Evolutionary conservation across 2,329 filamentous ascomycete species (phyloP), one percentile per base, ranked within the genome.

Genomic region (Aureobasidium sp.): DNA sequence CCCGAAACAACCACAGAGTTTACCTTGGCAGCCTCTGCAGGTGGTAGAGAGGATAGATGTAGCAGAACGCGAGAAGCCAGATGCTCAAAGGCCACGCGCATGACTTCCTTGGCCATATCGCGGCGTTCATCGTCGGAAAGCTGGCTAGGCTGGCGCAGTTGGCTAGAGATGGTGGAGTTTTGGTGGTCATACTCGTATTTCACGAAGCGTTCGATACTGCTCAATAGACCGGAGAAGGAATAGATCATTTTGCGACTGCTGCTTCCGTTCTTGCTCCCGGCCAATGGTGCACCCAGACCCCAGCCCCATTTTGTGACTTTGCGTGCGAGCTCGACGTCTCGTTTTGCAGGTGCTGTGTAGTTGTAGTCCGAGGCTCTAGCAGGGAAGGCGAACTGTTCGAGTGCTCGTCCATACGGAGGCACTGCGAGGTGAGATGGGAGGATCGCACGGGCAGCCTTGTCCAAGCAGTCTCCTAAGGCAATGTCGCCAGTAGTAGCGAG

Each of bases 41-140:
- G 44, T 6, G 44, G 29, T 9, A 60, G 61, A 7, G 60, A 62
- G 17, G 58, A 52, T 12, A 74, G 64, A 42, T 71, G 64, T 47
- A 94, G 78, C 15, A 93, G 72, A 2, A 94, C 80, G 11, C 93
- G 83, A 66, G 85, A 88, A 0, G 85, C 86, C 29, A 97, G 78
- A 76, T 97, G 93, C 73, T 96, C 91, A 72, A 97, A 99, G 17
- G 87, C 85, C 1, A 91, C 79, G 39, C 86, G 82, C 87, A 97
- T 92, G 1, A 85, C 80, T 65, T 89, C 86, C 44, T 81, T 79
- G 1, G 89, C 93, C 47, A 99, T 79, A 2, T 79, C 77, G 31
- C 82, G 80, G 5, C 91, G 83, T 71, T 95, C 88, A 2, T 79
- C 75, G 2, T 82, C 66, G 12, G 73, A 72, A 70, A 89, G 76